Evolutionary conservation across 2,329 filamentous ascomycete species (phyloP).

Genomic region (Trichophyton schoenleinii): DNA sequence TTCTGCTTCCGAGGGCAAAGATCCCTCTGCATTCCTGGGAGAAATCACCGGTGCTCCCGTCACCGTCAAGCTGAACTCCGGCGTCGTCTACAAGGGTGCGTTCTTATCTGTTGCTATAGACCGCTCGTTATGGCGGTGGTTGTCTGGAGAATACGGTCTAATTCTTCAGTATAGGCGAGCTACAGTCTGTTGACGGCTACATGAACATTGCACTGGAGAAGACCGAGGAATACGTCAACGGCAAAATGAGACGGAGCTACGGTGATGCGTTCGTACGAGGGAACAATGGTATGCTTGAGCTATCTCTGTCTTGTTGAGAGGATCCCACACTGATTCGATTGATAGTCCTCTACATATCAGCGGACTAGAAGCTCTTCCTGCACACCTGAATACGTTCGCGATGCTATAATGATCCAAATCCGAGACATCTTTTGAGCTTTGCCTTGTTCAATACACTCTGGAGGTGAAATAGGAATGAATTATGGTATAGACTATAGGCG

Average conservation of each 20-base stretch:
- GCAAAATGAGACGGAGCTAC: conserved; percentile 67
- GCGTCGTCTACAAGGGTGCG: conserved; percentile 88
- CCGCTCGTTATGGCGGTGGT: neutral
- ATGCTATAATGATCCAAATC: neutral
- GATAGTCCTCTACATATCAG: conserved; percentile 12
- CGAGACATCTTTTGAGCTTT: neutral
- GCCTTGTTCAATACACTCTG: neutral
- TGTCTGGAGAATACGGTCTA: neutral
- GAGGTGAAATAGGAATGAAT: neutral
- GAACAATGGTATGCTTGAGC: conserved; percentile 61
- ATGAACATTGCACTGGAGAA: conserved; percentile 99
- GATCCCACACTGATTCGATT: neutral
- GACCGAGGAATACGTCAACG: conserved; percentile 82
- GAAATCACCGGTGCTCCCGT: conserved; percentile 92
- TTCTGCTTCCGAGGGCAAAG: conserved; percentile 59
- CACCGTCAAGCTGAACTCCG: conserved; percentile 96
- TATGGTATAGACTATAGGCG: neutral
- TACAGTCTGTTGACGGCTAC: conserved; percentile 95
- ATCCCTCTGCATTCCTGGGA: conserved; percentile 83
- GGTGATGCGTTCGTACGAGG: conserved; percentile 92
- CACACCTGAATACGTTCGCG: neutral
- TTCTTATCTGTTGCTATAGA: neutral
- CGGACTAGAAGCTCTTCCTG: conserved; percentile 2
- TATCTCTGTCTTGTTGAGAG: conserved; percentile 5
- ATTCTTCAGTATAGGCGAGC: conserved; percentile 54